These are phyloP conservation scores for Botrytis sinoallii DNA, from an alignment of 2,329 filamentous ascomycete genomes.

Conservation along the genomic window DNA sequence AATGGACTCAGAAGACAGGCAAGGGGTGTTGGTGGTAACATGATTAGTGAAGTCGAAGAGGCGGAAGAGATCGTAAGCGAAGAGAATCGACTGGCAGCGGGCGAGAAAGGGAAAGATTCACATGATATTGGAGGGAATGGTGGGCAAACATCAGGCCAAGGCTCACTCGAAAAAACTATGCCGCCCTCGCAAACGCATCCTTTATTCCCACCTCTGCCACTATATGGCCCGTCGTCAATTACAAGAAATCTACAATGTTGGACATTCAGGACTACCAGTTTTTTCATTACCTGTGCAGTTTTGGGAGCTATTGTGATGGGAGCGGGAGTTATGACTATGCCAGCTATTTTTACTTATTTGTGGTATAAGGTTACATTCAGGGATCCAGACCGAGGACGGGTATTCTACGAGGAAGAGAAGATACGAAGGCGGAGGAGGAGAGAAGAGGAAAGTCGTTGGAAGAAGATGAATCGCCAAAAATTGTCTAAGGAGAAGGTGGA, in stretches of 20 bases:
- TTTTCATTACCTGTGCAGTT: constrained; percentile 75
- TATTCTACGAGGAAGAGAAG: constrained; percentile 72
- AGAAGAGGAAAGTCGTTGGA: constrained; percentile 63
- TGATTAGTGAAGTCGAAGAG: constrained; percentile 39
- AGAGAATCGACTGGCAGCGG: constrained; percentile 25
- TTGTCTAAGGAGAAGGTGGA: constrained; percentile 37
- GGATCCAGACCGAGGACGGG: constrained; percentile 58
- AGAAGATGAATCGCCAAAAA: constrained; percentile 42
- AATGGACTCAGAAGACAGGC: constrained; percentile 58
- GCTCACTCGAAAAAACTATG: constrained; percentile 47
- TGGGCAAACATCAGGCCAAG: constrained; percentile 47
- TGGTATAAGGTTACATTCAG: constrained; percentile 55
- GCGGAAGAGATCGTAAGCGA: constrained; percentile 37
- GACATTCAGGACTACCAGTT: constrained; percentile 64
- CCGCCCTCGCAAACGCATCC: constrained; percentile 72
- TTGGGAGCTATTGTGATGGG: constrained; percentile 73
- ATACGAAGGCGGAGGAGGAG: constrained; percentile 55
- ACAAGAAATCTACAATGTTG: constrained; percentile 63
- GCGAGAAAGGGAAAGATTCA: neutral
- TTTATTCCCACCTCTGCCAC: constrained; percentile 78
- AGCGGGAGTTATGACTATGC: constrained; percentile 65
- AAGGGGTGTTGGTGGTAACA: constrained; percentile 26
- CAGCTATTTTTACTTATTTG: constrained; percentile 47
- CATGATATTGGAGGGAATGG: constrained; percentile 25
- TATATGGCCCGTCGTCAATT: constrained; percentile 72